Percentiles rank a stretch among this genome's conserved stretches.
Conservation (phyloP, 2,329 filamentous ascomycete genomes). For the Fusarium austroafricanum region DNA sequence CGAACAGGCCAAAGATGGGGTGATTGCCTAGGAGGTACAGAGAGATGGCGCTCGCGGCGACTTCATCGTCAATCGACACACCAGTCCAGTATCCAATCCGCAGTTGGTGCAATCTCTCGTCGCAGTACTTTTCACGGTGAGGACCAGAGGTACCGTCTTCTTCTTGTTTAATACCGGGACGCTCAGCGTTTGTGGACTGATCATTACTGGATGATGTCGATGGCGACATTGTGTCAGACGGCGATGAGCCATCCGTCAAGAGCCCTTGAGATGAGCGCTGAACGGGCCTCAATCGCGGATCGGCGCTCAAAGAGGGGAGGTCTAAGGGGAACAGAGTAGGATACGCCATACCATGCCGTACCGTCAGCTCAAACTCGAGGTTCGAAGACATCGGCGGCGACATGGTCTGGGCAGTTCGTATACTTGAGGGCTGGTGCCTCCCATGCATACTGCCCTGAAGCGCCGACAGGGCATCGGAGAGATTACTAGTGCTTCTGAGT, state of each 20-base stretch:
- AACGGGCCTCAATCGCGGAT: slow-evolving; percentile 9
- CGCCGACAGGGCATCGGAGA: slow-evolving; percentile 16
- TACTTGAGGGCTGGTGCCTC: slow-evolving; percentile 21
- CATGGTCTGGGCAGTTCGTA: slow-evolving; percentile 15
- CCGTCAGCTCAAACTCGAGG: slow-evolving; percentile 39
- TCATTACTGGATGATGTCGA: slow-evolving; percentile 15
- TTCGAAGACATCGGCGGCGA: slow-evolving; percentile 29
- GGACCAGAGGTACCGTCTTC: not conserved
- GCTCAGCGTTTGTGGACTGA: not conserved
- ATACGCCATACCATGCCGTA: slow-evolving; percentile 31
- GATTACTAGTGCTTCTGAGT: not conserved
- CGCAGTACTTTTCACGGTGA: slow-evolving; percentile 1
- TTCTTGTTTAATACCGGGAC: not conserved
- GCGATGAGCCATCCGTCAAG: slow-evolving; percentile 11
- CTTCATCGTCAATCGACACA: slow-evolving; percentile 44
- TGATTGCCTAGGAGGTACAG: slow-evolving; percentile 51
- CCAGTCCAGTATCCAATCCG: slow-evolving; percentile 51
- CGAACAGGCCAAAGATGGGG: slow-evolving; percentile 51
- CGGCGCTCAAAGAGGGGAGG: slow-evolving; percentile 6
- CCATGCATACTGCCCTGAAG: slow-evolving; percentile 29
- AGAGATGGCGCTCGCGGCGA: slow-evolving; percentile 49
- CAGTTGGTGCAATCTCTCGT: slow-evolving; percentile 11
- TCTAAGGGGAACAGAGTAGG: slow-evolving; percentile 29
- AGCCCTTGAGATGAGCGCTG: not conserved
- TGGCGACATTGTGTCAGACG: slow-evolving; percentile 24